These are phyloP conservation scores for Trametes versicolor DNA, from an alignment of 1,284 basidiomycete genomes.

Conservation along the genomic window DNA sequence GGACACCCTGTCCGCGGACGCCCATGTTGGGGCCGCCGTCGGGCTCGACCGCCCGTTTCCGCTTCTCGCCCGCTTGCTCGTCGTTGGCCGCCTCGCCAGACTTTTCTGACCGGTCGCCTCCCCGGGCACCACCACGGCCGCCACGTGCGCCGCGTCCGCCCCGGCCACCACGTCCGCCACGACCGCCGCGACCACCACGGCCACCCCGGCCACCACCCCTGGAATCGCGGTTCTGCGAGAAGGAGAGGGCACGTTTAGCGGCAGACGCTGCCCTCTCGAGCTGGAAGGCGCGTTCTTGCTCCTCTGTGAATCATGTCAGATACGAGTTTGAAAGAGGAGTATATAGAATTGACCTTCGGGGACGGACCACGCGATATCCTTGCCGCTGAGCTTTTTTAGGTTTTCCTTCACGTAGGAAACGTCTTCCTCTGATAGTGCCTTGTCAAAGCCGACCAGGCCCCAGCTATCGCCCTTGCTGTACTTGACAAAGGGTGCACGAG, in stretches of 20 bases:
- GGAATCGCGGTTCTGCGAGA: conserved; percentile 40
- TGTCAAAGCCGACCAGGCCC: conserved; percentile 60
- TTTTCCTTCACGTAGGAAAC: conserved; percentile 69
- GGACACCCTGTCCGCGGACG: conserved; percentile 67
- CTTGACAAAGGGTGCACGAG: conserved; percentile 78
- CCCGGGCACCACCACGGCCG: conserved; percentile 47
- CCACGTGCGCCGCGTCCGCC: conserved; percentile 57
- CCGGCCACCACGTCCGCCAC: conserved; percentile 53
- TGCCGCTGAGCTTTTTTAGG: conserved; percentile 68
- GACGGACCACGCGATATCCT: conserved; percentile 67
- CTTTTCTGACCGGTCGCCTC: conserved; percentile 38
- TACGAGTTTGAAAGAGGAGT: conserved; percentile 6
- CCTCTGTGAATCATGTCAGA: conserved; percentile 51
- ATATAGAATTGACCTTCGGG: conserved; percentile 59
- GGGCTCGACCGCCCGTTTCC: conserved; percentile 78
- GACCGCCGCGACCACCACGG: conserved; percentile 41
- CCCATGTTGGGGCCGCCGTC: conserved; percentile 77
- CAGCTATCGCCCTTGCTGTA: conserved; percentile 64
- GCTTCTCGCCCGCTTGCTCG: conserved; percentile 68
- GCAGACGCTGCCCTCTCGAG: conserved; percentile 75
- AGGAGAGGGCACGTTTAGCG: conserved; percentile 55
- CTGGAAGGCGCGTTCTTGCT: conserved; percentile 74
- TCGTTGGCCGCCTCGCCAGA: conserved; percentile 42
- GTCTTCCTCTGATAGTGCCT: conserved; percentile 73
- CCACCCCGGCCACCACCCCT: conserved; percentile 42